Evolutionary conservation across 1,284 basidiomycete species (phyloP), one percentile per base, ranked within the genome.

Genomic region (Macrocystidia cucumis): DNA sequence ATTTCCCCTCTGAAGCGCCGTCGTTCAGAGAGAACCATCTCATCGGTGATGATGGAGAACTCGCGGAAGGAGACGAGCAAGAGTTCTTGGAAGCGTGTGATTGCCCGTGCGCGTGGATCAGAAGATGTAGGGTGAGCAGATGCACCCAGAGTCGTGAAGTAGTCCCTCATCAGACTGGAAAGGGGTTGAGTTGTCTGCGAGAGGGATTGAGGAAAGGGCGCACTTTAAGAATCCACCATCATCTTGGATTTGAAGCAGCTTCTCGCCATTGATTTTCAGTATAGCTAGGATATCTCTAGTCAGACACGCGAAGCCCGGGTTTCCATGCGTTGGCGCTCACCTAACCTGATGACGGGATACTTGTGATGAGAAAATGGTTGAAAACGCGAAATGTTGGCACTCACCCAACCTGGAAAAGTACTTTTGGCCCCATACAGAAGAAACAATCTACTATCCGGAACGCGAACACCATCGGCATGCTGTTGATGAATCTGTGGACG

Each of bases 361-460:
- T n/a, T 41, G n/a, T 16, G 11, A 31, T 8, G 44, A 31, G 34
- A 42, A 37, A 33, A 25, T 4, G 29, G 6, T 9, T 9, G 18
- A 30, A 32, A 17, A 40, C 3, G 25, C 29, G 13, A 32, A 11
- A 22, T 11, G 1, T 33, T 25, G 40, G 6, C 24, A 62, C 87
- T 59, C 53, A 91, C 87, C 89, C 91, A 38, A 95, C 84, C 74
- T 98, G 95, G 69, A 98, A 98, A 29, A 98, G 65, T 9, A 98
- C 96, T 52, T 93, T 98, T 2, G 95, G 91, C 0, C 96, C 96
- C 91, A 97, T 98, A 44, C 93, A 93, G 66, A 98, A 89, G 62
- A 99, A 96, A 59, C 96, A 99, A 57, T 99, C 96, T 2, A 97
- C 91, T 52, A 99, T 92, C 30, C 96, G 79, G 70, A 98, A 98